Conservation (phyloP, 2,329 filamentous ascomycete genomes). For the Nigrospora sphaerica region DNA sequence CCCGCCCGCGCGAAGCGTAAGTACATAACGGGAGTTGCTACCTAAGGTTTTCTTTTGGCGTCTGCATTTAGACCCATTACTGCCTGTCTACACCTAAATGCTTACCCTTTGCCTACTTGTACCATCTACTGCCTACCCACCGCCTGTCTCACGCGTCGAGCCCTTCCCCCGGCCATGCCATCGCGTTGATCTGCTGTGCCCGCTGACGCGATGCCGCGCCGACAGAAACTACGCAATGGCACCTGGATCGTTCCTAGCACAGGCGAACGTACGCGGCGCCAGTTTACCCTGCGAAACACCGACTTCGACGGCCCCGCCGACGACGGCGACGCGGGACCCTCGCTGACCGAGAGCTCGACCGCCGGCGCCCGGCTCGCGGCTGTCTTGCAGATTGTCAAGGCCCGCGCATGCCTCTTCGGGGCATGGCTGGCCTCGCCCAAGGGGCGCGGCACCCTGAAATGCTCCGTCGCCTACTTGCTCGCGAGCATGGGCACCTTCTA, state of each 20-base stretch:
- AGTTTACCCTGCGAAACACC: conserved; percentile 63
- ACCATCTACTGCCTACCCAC: conserved; percentile 1
- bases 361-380: conserved; percentile 26
- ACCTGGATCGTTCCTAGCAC: conserved; percentile 83
- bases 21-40: background rate
- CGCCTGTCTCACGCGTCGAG: conserved; percentile 1
- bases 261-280: conserved; percentile 73
- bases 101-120: background rate
- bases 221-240: conserved; percentile 69
- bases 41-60: background rate
- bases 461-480: conserved; percentile 80
- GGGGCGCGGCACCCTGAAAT: conserved; percentile 80
- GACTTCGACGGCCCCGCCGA: conserved; percentile 29
- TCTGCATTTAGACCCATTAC: background rate
- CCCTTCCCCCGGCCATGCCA: conserved; percentile 1
- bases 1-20: conserved; percentile 5
- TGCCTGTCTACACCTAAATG: background rate
- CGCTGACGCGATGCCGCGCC: conserved; percentile 45
- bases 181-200: conserved; percentile 26
- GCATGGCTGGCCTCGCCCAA: conserved; percentile 63
- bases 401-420: conserved; percentile 35
- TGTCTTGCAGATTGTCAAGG: conserved; percentile 27
- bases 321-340: conserved; percentile 5
- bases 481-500: conserved; percentile 84
- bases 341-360: conserved; percentile 25